Percentiles rank a stretch among this genome's conserved stretches.
Evolutionary conservation across 139 green algal genomes (phyloP).

Genomic region (Deuterostichococcus epilithicus): DNA sequence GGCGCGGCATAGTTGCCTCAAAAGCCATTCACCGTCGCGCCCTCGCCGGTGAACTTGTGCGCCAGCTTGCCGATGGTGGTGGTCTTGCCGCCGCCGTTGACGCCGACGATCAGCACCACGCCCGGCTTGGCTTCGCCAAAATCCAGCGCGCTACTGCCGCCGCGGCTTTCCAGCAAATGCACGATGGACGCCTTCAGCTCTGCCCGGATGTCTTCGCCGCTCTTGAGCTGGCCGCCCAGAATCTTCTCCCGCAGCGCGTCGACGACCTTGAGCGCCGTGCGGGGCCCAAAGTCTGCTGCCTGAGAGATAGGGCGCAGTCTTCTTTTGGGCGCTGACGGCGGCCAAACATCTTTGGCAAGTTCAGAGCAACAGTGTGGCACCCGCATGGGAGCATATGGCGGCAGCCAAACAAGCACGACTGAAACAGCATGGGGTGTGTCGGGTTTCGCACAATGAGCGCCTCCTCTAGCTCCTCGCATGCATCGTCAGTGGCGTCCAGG

Average conservation of each 20-base stretch:
- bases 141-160: slow-evolving; percentile 36
- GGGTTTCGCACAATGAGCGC: slow-evolving; percentile 68
- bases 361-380: too few species aligned
- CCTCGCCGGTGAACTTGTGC: slow-evolving; percentile 60
- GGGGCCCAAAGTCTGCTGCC: slow-evolving; percentile 88
- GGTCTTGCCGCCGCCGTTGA: slow-evolving; percentile 97
- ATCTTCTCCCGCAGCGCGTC: slow-evolving; percentile 77
- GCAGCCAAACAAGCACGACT: too few species aligned
- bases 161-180: slow-evolving; percentile 26
- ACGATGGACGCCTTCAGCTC: slow-evolving; percentile 48
- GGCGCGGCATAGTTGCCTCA: neutral
- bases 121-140: slow-evolving; percentile 41
- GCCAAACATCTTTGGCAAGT: too few species aligned
- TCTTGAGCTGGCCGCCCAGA: slow-evolving; percentile 62
- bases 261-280: slow-evolving; percentile 78
- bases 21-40: slow-evolving; percentile 36
- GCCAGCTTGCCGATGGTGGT: slow-evolving; percentile 95
- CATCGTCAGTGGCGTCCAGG: slow-evolving; percentile 85
- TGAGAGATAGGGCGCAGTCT: too few species aligned
- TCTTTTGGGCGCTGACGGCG: too few species aligned
- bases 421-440: neutral
- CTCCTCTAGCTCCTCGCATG: slow-evolving; percentile 94
- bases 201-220: slow-evolving; percentile 47
- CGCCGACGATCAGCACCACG: slow-evolving; percentile 87
- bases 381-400: too few species aligned